Percentiles rank a stretch among this genome's conserved stretches.
Conservation (phyloP, 129 eudicot genomes). For the Tagetes erecta region DNA sequence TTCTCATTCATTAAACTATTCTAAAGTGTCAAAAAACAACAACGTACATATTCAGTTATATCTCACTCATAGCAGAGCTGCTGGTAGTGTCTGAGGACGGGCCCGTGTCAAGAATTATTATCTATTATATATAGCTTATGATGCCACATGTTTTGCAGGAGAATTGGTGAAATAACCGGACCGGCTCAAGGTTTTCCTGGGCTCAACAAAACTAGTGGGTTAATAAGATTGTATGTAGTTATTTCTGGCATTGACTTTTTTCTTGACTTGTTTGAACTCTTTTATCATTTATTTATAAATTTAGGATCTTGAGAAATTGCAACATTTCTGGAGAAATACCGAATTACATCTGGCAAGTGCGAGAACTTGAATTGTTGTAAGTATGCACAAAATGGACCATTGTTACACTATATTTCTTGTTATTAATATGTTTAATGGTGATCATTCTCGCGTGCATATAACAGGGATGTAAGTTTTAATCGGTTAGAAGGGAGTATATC, state of each 20-base stretch:
- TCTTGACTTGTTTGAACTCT: neutral
- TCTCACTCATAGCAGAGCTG: no score
- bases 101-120: no score
- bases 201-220: slow-evolving; percentile 46
- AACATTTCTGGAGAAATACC: slow-evolving; percentile 71
- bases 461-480: slow-evolving; percentile 86
- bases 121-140: neutral
- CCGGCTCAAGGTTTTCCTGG: slow-evolving; percentile 60
- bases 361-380: slow-evolving; percentile 57
- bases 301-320: slow-evolving; percentile 86
- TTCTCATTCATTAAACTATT: neutral
- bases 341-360: slow-evolving; percentile 61
- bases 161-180: slow-evolving; percentile 64
- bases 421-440: slow-evolving; percentile 6
- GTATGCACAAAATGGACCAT: slow-evolving; percentile 17
- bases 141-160: slow-evolving; percentile 50
- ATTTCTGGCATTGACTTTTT: slow-evolving; percentile 1
- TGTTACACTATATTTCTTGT: neutral
- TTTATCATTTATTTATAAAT: slow-evolving; percentile 15
- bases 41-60: neutral
- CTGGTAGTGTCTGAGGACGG: no score
- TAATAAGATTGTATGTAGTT: slow-evolving; percentile 58
- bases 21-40: neutral
- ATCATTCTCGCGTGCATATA: slow-evolving; percentile 18
- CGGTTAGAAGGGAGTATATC: slow-evolving; percentile 65